Conservation (phyloP, 306 rosid species). For the Ormosia emarginata region DNA sequence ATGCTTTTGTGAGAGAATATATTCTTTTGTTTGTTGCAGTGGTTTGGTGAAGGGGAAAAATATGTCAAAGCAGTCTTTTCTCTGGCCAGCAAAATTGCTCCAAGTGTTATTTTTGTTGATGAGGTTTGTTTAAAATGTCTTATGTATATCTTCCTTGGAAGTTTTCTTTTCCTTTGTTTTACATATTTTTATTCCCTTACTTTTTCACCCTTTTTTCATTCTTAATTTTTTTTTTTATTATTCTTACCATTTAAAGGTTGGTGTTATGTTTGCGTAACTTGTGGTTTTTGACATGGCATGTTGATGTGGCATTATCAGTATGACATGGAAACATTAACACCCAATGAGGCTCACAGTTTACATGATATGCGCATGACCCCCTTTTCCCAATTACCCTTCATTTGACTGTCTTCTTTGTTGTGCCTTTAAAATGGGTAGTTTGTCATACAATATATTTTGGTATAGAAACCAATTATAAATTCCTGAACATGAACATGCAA, state of each 20-base stretch:
- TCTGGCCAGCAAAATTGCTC: slow-evolving; percentile 94
- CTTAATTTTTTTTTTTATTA: not conserved
- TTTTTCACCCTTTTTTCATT: not conserved
- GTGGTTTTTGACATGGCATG: not conserved
- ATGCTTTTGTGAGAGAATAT: slow-evolving; percentile 1
- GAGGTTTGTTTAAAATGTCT: slow-evolving; percentile 57
- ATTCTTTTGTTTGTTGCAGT: slow-evolving; percentile 52
- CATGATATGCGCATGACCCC: not conserved
- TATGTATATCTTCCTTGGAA: not conserved
- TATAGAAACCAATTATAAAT: no score
- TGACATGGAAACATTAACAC: not conserved
- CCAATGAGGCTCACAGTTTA: not conserved
- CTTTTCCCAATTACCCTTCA: not conserved
- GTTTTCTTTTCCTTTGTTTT: not conserved
- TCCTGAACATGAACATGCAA: not conserved
- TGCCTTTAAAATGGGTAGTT: not conserved
- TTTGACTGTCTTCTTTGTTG: not conserved
- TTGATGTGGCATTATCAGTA: not conserved
- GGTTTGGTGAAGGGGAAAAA: slow-evolving; percentile 98
- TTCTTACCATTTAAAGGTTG: not conserved
- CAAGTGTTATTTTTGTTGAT: slow-evolving; percentile 91
- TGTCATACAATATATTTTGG: not conserved
- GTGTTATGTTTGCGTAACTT: not conserved
- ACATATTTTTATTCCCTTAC: not conserved
- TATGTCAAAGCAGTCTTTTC: slow-evolving; percentile 96